Conservation (phyloP, 768 basidiomycete species). For the Trametes elegans region DNA sequence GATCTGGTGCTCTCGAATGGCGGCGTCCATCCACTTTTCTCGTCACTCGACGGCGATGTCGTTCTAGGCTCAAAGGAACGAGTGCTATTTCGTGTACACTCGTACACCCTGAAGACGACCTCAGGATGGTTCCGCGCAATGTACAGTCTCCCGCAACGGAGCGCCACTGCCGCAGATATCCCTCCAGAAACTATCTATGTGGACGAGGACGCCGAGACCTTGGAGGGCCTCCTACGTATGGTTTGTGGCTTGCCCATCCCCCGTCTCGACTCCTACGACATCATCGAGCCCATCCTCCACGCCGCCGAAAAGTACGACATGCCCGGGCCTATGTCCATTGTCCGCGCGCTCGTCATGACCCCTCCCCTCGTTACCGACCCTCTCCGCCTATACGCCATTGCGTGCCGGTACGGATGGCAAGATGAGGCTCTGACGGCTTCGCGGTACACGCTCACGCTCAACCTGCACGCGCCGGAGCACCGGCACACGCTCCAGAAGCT, state of each 20-base stretch:
- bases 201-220: constrained; percentile 53
- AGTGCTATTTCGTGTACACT: constrained; percentile 55
- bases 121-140: constrained; percentile 65
- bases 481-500: constrained; percentile 47
- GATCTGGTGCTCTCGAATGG: constrained; percentile 3
- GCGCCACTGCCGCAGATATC: not conserved
- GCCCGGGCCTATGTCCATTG: constrained; percentile 58
- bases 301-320: constrained; percentile 73
- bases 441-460: constrained; percentile 49
- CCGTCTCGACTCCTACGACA: constrained; percentile 47
- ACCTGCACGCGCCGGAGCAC: constrained; percentile 47
- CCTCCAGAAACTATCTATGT: constrained; percentile 44
- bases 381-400: constrained; percentile 27
- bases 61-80: constrained; percentile 52
- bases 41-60: constrained; percentile 53
- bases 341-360: constrained; percentile 56
- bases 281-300: constrained; percentile 54
- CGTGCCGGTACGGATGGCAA: constrained; percentile 56
- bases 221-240: constrained; percentile 60
- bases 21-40: constrained; percentile 46
- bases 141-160: constrained; percentile 52
- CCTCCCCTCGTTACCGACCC: constrained; percentile 41
- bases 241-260: constrained; percentile 56
- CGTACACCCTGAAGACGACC: constrained; percentile 57
- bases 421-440: constrained; percentile 56